These are phyloP conservation scores for Trichomonas vaginalis DNA, from an alignment of 208 protist genomes.

Conservation along the genomic window DNA sequence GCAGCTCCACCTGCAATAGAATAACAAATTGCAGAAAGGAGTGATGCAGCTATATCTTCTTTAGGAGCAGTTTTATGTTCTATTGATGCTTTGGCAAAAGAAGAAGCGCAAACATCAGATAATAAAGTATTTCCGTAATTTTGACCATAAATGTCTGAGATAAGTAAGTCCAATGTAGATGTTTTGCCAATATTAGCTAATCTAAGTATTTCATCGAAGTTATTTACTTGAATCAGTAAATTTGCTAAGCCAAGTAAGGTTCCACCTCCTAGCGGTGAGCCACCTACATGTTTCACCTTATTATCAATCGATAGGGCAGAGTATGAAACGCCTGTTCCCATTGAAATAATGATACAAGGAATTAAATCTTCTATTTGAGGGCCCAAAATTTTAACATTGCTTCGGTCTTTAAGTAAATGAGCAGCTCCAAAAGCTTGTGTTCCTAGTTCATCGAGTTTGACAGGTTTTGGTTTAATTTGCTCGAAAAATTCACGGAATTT, in stretches of 20 bases:
- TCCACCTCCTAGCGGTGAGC: background rate
- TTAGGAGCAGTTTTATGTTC: background rate
- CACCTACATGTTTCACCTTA: background rate
- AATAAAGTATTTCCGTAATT: background rate
- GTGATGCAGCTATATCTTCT: background rate
- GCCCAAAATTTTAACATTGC: background rate
- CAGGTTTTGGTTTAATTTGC: background rate
- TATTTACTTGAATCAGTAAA: background rate
- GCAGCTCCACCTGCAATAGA: background rate
- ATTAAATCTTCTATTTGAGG: background rate
- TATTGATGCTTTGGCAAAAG: background rate
- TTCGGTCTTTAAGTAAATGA: background rate
- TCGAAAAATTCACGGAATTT: background rate
- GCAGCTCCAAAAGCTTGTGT: background rate
- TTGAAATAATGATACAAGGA: background rate
- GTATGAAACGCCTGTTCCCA: background rate
- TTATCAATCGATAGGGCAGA: background rate
- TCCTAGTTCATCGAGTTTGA: background rate
- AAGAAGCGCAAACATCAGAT: background rate
- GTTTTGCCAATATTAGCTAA: background rate
- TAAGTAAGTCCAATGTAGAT: background rate
- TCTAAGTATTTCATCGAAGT: background rate
- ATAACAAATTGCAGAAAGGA: background rate
- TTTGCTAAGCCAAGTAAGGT: background rate
- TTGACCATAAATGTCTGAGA: background rate